phyloP scores from a whole-genome alignment of 805 yeast species.

The Spathaspora girioi region DNA sequence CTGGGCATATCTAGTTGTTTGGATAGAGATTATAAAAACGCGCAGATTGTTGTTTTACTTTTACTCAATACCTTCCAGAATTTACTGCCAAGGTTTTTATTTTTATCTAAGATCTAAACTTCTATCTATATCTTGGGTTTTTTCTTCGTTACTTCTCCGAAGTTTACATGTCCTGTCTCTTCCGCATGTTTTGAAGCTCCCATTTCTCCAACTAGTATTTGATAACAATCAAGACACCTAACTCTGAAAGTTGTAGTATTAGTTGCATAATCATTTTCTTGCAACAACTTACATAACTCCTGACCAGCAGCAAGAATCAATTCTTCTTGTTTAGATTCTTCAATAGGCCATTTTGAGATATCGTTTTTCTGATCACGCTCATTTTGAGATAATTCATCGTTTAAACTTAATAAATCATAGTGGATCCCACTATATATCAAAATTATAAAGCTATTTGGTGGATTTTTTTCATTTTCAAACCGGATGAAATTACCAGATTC shows the following conservation, averaged over 20 bases:
- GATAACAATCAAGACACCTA: slow-evolving; percentile 54
- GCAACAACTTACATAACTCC: slow-evolving; percentile 42
- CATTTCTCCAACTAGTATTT: slow-evolving; percentile 54
- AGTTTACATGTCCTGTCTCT: slow-evolving; percentile 54
- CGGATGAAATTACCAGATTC: slow-evolving; percentile 55
- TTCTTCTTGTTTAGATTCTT: slow-evolving; percentile 28
- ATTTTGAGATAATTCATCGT: slow-evolving; percentile 14
- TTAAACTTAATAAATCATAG: slow-evolving; percentile 59
- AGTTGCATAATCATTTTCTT: slow-evolving; percentile 54
- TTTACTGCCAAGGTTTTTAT: not conserved
- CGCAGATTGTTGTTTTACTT: too few species aligned
- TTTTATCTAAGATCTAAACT: not conserved
- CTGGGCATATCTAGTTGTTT: too few species aligned
- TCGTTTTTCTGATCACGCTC: slow-evolving; percentile 28
- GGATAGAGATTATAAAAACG: too few species aligned
- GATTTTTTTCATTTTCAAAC: slow-evolving; percentile 41
- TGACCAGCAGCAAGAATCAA: slow-evolving; percentile 15
- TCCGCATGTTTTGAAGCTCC: slow-evolving; percentile 65
- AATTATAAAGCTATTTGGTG: slow-evolving; percentile 40
- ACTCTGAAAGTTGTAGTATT: slow-evolving; percentile 59
- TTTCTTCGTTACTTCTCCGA: slow-evolving; percentile 48
- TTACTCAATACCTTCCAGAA: not conserved
- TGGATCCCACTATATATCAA: slow-evolving; percentile 70
- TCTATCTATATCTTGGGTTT: not conserved
- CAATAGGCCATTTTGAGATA: slow-evolving; percentile 38